Conservation (phyloP, 2,329 filamentous ascomycete genomes). For the Delphinella strobiligena region DNA sequence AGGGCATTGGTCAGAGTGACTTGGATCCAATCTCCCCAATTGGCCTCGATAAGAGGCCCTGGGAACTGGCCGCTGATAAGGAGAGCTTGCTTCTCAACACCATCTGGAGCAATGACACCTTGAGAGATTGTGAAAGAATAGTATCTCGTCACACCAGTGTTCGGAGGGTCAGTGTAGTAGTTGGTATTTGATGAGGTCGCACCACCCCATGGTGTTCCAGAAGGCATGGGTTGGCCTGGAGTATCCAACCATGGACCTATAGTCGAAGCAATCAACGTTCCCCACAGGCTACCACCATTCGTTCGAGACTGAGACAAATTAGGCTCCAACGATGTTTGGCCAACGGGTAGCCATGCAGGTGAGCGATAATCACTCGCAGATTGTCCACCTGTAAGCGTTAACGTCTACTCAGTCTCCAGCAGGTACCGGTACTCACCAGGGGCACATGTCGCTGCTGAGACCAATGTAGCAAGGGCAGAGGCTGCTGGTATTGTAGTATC, state of each 20-base stretch:
- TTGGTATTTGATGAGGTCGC: constrained; percentile 17
- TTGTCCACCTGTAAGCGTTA: too few relatives aligned
- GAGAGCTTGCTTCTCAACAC: constrained; percentile 17
- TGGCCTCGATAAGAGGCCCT: constrained; percentile 12
- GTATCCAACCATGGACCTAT: not conserved
- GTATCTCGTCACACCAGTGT: constrained; percentile 22
- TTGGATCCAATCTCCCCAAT: constrained; percentile 22
- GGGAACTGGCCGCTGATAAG: constrained; percentile 10
- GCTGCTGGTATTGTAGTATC: too few relatives aligned
- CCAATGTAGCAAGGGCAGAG: too few relatives aligned
- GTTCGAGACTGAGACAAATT: not conserved
- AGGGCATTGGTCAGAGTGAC: constrained; percentile 24
- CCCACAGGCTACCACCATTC: not conserved
- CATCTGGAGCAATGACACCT: constrained; percentile 21
- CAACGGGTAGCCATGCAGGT: not conserved
- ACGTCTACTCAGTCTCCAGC: too few relatives aligned
- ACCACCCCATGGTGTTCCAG: constrained; percentile 18
- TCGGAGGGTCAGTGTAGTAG: constrained; percentile 18
- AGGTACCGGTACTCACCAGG: too few relatives aligned
- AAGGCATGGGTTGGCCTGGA: constrained; percentile 7
- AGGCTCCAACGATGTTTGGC: not conserved
- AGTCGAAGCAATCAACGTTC: not conserved
- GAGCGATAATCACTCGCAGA: not conserved
- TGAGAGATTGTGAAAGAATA: constrained; percentile 21
- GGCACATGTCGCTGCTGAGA: too few relatives aligned